Conservation (phyloP, 2,329 filamentous ascomycete genomes). For the Arachnomyces sp. region DNA sequence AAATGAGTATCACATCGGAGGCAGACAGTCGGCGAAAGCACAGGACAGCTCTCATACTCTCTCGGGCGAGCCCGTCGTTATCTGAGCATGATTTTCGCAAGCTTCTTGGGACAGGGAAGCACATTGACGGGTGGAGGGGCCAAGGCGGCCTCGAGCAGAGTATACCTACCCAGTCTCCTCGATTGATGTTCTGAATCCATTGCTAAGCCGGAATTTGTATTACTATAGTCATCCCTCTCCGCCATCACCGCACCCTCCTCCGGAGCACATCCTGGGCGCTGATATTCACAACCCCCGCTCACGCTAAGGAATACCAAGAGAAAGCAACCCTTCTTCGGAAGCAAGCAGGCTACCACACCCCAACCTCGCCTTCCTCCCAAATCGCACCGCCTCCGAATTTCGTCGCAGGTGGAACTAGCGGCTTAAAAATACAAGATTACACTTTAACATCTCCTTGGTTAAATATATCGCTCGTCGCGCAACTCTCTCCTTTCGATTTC, state of each 20-base stretch:
- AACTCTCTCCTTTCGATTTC: constrained; percentile 12
- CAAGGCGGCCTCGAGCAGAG: constrained; percentile 13
- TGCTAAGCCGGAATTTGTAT: background rate
- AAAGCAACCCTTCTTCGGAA: constrained; percentile 9
- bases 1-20: constrained; percentile 10
- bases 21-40: constrained; percentile 10
- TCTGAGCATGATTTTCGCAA: constrained; percentile 14
- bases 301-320: constrained; percentile 16
- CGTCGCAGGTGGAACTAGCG: background rate
- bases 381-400: constrained; percentile 11
- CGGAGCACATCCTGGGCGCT: constrained; percentile 15
- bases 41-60: constrained; percentile 14
- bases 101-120: constrained; percentile 9
- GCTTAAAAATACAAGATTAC: constrained; percentile 12
- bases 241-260: constrained; percentile 11
- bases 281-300: constrained; percentile 13
- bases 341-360: constrained; percentile 10
- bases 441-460: constrained; percentile 14
- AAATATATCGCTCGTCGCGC: constrained; percentile 9
- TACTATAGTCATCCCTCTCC: constrained; percentile 15
- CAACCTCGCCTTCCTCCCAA: constrained; percentile 6
- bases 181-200: no score
- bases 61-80: constrained; percentile 11
- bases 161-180: constrained; percentile 1
- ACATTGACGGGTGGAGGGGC: constrained; percentile 9